These are phyloP conservation scores for Leccinum imitatum DNA, from an alignment of 768 basidiomycete species.

Conservation along the genomic window DNA sequence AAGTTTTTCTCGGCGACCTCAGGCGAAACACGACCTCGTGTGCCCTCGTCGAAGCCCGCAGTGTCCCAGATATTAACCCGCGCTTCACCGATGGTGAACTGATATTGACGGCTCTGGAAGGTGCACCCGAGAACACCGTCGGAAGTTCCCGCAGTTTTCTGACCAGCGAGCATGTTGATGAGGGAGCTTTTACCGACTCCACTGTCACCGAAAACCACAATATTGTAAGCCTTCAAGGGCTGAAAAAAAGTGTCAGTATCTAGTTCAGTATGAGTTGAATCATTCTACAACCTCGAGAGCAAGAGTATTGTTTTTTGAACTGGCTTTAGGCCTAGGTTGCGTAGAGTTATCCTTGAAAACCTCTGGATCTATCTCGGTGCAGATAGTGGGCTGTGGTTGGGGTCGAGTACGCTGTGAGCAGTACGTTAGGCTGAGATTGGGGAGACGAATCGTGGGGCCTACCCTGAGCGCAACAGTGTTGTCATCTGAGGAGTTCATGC, in stretches of 20 bases:
- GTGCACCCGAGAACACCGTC: conserved; percentile 37
- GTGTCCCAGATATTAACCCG: conserved; percentile 34
- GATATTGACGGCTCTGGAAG: conserved; percentile 29
- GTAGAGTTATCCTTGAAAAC: not conserved
- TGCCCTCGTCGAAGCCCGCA: conserved; percentile 31
- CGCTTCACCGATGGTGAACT: conserved; percentile 16
- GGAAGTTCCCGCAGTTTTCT: conserved; percentile 31
- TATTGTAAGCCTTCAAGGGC: conserved; percentile 24
- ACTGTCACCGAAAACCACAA: conserved; percentile 45
- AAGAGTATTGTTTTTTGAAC: not conserved
- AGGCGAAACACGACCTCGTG: conserved; percentile 24
- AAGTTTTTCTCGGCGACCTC: conserved; percentile 28
- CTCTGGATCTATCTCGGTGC: conserved; percentile 6
- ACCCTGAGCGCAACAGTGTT: conserved; percentile 2
- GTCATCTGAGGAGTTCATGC: not conserved
- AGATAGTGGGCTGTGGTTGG: conserved; percentile 13
- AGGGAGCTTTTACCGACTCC: conserved; percentile 45
- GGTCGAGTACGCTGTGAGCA: conserved; percentile 2
- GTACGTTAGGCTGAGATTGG: conserved; percentile 1
- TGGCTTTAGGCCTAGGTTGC: not conserved
- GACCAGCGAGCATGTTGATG: conserved; percentile 40
- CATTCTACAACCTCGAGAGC: conserved; percentile 12
- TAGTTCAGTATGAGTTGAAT: not conserved
- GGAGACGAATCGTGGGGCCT: not conserved
- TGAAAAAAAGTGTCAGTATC: not conserved